phyloP scores from a whole-genome alignment of 2,329 filamentous ascomycete species.

The Pseudogymnoascus sp. region DNA sequence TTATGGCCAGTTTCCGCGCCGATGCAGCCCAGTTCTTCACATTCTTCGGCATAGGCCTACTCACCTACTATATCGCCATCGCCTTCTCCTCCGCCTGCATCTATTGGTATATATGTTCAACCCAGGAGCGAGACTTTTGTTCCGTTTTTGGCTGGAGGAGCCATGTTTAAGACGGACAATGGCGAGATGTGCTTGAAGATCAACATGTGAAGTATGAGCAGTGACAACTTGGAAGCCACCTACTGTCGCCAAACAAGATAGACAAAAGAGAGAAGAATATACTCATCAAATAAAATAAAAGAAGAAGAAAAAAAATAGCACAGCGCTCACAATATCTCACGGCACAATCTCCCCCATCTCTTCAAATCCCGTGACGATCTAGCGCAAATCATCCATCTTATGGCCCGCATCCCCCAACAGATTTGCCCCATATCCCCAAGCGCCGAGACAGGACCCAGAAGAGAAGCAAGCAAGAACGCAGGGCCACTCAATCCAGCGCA shows the following conservation, averaged over 20 bases:
- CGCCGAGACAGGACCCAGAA: not conserved
- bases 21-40: conserved; percentile 58
- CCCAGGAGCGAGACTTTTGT: not conserved
- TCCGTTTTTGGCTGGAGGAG: not conserved
- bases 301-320: not conserved
- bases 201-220: not conserved
- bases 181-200: not conserved
- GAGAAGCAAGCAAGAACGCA: not conserved
- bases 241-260: not conserved
- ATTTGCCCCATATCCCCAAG: not conserved
- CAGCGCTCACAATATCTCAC: not conserved
- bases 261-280: not conserved
- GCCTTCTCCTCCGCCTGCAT: conserved; percentile 63
- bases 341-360: not conserved
- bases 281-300: not conserved
- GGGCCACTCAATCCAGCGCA: not conserved
- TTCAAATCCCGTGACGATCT: not conserved
- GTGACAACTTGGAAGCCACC: not conserved
- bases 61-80: conserved; percentile 66
- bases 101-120: conserved; percentile 20
- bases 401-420: not conserved
- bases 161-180: not conserved
- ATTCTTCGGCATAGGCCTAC: conserved; percentile 58
- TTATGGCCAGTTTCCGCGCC: conserved; percentile 65
- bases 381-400: not conserved